Base-by-base conservation (phyloP, 2,329 filamentous ascomycete genomes). In the Knufia fluminis region DNA sequence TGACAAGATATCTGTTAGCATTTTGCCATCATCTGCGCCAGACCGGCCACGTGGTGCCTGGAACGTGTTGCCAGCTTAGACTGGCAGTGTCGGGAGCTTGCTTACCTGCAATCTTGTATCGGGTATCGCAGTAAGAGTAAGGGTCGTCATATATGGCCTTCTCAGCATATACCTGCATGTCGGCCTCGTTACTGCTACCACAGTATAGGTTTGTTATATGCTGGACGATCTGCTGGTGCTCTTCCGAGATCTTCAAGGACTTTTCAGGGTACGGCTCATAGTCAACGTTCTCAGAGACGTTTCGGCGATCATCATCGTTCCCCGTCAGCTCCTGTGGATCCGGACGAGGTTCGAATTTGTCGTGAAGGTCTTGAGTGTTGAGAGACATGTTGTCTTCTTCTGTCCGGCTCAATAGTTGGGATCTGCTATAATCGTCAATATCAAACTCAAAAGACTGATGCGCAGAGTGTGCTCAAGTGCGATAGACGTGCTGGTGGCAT, bases 21-120 rank as follows among this genome's bases (percentile, higher is more conserved):
- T 12, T 28, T 28, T 28, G 12, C 12, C 26, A 6, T 12, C 26
- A 12, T 28, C 12, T 28, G n/a, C n/a, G n/a, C n/a, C n/a, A n/a
- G n/a, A n/a, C n/a, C n/a, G n/a, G n/a, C n/a, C n/a, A n/a, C n/a
- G n/a, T n/a, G n/a, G n/a, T n/a, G n/a, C n/a, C n/a, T n/a, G n/a
- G n/a, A n/a, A n/a, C n/a, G n/a, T n/a, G n/a, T n/a, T n/a, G n/a
- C n/a, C n/a, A n/a, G n/a, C n/a, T n/a, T n/a, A n/a, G n/a, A n/a
- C n/a, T n/a, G n/a, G n/a, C n/a, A n/a, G n/a, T n/a, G n/a, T n/a
- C n/a, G n/a, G 26, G 26, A 28, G 12, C 6, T 12, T 28, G 75
- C 55, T 76, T 70, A 6, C 72, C 71, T 1, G 71, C 71, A 51
- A 76, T 74, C 56, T 74, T 75, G 52, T 71, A 73, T 46, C 71